Percentiles rank a stretch among this genome's conserved stretches.
Conservation (phyloP, 1,139 yeast genomes). For the Scheffersomyces segobiensis region DNA sequence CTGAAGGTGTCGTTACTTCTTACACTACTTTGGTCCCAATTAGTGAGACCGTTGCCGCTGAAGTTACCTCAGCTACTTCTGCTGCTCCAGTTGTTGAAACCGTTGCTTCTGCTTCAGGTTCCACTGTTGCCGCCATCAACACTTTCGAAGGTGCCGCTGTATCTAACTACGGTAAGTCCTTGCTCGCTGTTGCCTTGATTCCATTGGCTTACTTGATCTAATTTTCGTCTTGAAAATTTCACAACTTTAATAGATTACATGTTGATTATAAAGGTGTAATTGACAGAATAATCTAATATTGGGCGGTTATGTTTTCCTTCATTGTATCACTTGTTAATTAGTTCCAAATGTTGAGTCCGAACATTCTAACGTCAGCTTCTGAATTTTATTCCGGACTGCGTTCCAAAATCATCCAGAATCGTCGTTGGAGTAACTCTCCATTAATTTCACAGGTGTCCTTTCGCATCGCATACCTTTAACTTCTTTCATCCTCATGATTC, state of each 20-base stretch:
- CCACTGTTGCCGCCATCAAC: slow-evolving; percentile 5
- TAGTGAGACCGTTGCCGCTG: slow-evolving; percentile 3
- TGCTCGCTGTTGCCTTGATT: slow-evolving; percentile 19
- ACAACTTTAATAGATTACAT: neutral
- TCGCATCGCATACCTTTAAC: neutral
- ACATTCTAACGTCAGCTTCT: neutral
- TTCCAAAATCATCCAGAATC: neutral
- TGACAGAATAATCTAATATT: neutral
- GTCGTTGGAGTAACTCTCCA: neutral
- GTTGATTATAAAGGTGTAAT: neutral
- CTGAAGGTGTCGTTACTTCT: slow-evolving; percentile 3
- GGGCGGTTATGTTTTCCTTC: neutral
- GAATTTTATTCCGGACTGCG: neutral
- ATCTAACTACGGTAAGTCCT: slow-evolving; percentile 18
- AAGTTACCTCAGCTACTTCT: slow-evolving; percentile 9
- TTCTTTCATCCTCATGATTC: neutral
- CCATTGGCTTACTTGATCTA: slow-evolving; percentile 28
- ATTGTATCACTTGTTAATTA: neutral
- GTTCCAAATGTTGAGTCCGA: neutral
- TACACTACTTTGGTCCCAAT: slow-evolving; percentile 9
- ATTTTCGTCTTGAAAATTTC: neutral
- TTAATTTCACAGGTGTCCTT: neutral
- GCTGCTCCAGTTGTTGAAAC: slow-evolving; percentile 2
- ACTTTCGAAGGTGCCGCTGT: slow-evolving; percentile 5
- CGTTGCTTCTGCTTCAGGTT: slow-evolving; percentile 1